Percentiles rank a stretch among this genome's conserved stretches.
These are phyloP conservation scores for Tylopilus intermedius DNA, from an alignment of 768 basidiomycete genomes.

Conservation along the genomic window DNA sequence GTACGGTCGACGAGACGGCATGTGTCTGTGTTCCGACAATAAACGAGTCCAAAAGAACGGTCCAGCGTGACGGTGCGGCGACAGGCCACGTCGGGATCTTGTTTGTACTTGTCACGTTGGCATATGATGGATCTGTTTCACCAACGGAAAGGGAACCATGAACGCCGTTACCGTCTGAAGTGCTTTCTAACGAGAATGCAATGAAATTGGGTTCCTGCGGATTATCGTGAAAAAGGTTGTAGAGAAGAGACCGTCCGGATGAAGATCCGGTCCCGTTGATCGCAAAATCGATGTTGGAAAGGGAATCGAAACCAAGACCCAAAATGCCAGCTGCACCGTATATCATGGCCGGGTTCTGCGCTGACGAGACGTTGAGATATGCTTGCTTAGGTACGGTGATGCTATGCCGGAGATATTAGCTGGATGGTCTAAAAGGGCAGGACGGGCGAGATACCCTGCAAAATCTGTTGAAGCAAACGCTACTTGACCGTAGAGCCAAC, in stretches of 20 bases:
- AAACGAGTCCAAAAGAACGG: conserved; percentile 67
- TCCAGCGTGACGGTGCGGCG: conserved; percentile 64
- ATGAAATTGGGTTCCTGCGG: conserved; percentile 74
- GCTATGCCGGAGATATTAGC: conserved; percentile 32
- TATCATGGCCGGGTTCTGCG: conserved; percentile 66
- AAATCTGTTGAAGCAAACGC: conserved; percentile 61
- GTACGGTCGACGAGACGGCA: conserved; percentile 50
- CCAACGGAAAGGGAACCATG: conserved; percentile 72
- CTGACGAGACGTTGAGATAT: conserved; percentile 56
- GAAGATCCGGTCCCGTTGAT: conserved; percentile 55
- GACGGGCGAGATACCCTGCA: conserved; percentile 49
- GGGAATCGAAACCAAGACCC: conserved; percentile 72
- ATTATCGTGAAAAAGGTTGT: conserved; percentile 70
- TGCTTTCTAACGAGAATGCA: conserved; percentile 67
- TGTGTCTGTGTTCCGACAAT: conserved; percentile 52
- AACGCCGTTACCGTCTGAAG: conserved; percentile 48
- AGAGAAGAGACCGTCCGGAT: conserved; percentile 64
- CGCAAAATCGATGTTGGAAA: conserved; percentile 64
- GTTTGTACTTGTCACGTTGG: conserved; percentile 49
- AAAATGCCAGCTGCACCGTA: conserved; percentile 70
- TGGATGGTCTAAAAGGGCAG: conserved; percentile 1
- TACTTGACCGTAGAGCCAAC: conserved; percentile 68
- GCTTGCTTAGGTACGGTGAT: conserved; percentile 66
- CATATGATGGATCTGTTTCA: conserved; percentile 62
- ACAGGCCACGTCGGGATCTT: conserved; percentile 73